Evolutionary conservation across 169 alveolate species (phyloP), one percentile per base, ranked within the genome.

Genomic region (Ichthyophthirius multifiliis): DNA sequence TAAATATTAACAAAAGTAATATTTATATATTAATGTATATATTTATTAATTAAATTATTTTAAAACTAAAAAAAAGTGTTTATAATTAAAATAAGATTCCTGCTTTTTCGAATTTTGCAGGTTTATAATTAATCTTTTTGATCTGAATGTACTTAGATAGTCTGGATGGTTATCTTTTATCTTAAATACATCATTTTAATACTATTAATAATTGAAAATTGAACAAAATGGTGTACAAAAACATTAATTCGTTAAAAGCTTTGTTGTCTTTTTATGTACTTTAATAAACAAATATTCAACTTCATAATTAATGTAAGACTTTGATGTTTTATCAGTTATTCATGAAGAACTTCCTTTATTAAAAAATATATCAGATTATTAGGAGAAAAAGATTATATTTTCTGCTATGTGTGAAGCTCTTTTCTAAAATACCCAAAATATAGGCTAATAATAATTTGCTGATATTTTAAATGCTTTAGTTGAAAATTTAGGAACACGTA

Each of bases 401-500:
- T 15, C 71, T 55, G 71, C 71, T 27, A 27, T 55, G 39, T 27
- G 23, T 18, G 71, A 55, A 13, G 13, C 31, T 7, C 71, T 55
- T 10, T 55, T 55, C 39, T 27, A 55, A 6, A 55, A 55, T 27
- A 55, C 71, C 6, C 23, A 18, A 12, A 39, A 34, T 55, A 55
- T 55, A 6, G 12, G 18, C 10, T 20, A 27, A 27, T 23, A 55
- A 27, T 34, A 34, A 27, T 55, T 55, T 39, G 23, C 71, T 27
- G 16, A 15, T 7, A 13, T 55, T 2, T 55, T 55, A 55, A 55
- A 55, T 23, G 2, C 71, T 20, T 27, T 55, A 1, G 18, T 55
- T 55, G 71, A 55, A 55, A 55, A 55, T 9, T 20, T 55, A 39
- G 71, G 71, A 10, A 55, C 71, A 27, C 71, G 71, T 55, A 34